Evolutionary conservation across 2,329 filamentous ascomycete genomes (phyloP), one percentile per base, ranked within the genome.

Genomic region (Bertia moriformis): DNA sequence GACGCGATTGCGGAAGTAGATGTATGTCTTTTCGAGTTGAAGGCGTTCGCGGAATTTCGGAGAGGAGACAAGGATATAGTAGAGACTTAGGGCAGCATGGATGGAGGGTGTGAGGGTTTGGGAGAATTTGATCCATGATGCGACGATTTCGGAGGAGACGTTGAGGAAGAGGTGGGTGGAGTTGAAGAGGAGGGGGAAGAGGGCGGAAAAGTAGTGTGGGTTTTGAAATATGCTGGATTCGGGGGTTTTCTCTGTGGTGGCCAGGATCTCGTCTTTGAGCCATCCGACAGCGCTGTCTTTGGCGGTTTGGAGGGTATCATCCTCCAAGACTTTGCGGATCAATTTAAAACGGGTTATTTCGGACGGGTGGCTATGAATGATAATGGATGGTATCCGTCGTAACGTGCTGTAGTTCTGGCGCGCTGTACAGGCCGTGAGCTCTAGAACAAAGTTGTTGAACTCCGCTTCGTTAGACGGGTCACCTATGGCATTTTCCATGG

Each of bases 241-340:
- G 3, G 20, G 18, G 3, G 43, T 22, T 4, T 45, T 40, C 15
- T 36, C 45, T 39, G 43, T 63, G 3, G 66, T 62, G 45, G 66
- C 60, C 4, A 76, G 59, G 0, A 72, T 67, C 48, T 76, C 73
- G 30, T 71, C 61, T 48, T 75, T 77, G 22, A 77, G 56, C 73
- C 73, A 78, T 22, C 66, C 64, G 4, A 78, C 65, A 2, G 71
- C 72, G 32, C 65, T 66, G 24, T 70, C 68, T 46, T 71, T 71
- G 27, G 71, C 61, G 14, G 69, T 68, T 36, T 66, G 62, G 42
- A 70, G 65, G 0, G 61, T 60, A 14, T 67, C 67, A 38, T 73
- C 60, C 44, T 72, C 66, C 3, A 76, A 56, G 2, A 71, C 68
- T 35, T 67, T 65, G 3, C 63, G 60, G 39, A 75, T 71, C 45